phyloP scores from a whole-genome alignment of 768 basidiomycete genomes.

The Phanerochaete sordida region DNA sequence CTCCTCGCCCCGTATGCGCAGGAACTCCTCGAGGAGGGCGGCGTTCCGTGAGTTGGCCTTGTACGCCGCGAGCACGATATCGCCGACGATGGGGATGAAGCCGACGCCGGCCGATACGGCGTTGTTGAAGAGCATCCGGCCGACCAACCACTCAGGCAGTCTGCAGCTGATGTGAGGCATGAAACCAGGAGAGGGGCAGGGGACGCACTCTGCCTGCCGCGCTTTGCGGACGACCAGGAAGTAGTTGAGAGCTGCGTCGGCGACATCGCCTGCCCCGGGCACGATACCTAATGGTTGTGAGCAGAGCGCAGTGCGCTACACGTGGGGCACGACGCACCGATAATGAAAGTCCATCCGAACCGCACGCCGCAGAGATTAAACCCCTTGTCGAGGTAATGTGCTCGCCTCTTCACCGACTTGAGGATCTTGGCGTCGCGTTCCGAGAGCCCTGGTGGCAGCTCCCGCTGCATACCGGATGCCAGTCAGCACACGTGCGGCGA shows the following conservation, averaged over 20 bases:
- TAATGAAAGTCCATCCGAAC: slow-evolving; percentile 86
- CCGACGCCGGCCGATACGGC: slow-evolving; percentile 64
- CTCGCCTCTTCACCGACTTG: slow-evolving; percentile 68
- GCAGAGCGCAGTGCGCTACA: not conserved
- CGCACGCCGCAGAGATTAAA: slow-evolving; percentile 76
- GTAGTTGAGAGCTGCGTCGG: slow-evolving; percentile 67
- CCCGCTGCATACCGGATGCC: slow-evolving; percentile 43
- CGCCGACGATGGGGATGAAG: slow-evolving; percentile 69
- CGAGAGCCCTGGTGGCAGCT: slow-evolving; percentile 72
- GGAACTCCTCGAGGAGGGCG: slow-evolving; percentile 77
- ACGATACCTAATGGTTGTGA: slow-evolving; percentile 43
- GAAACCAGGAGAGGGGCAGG: not conserved
- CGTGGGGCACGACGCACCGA: slow-evolving; percentile 33
- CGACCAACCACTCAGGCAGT: slow-evolving; percentile 59
- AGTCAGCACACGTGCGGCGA: not conserved
- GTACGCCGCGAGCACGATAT: slow-evolving; percentile 70
- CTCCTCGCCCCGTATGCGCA: slow-evolving; percentile 75
- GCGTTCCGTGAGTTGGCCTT: slow-evolving; percentile 93
- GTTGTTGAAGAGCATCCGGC: slow-evolving; percentile 77
- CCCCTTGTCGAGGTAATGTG: slow-evolving; percentile 85
- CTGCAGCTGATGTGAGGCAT: slow-evolving; percentile 15
- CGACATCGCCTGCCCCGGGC: slow-evolving; percentile 66
- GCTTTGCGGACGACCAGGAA: slow-evolving; percentile 74
- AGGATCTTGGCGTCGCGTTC: slow-evolving; percentile 72
- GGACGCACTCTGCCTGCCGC: slow-evolving; percentile 60